These are phyloP conservation scores for Ilyonectria sp. DNA, from an alignment of 2,329 filamentous ascomycete species.

Conservation along the genomic window DNA sequence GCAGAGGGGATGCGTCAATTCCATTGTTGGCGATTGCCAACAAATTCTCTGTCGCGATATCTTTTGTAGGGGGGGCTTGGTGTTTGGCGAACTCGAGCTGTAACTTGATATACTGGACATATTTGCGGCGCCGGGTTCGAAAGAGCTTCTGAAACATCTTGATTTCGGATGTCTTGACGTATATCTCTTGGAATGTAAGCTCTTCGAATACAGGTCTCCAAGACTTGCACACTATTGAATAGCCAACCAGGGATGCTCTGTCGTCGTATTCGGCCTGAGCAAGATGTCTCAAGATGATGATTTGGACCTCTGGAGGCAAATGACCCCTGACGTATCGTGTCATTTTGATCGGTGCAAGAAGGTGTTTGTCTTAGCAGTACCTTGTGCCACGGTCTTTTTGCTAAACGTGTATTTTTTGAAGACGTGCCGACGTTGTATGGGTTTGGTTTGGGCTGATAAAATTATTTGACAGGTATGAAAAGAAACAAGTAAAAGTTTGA, in stretches of 20 bases:
- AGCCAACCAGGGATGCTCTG: not conserved
- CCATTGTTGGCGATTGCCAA: not conserved
- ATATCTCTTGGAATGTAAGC: slow-evolving; percentile 2
- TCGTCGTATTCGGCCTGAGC: not conserved
- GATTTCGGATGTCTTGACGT: slow-evolving; percentile 1
- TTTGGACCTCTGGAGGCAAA: not conserved
- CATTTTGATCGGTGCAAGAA: not conserved
- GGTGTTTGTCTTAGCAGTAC: too few species aligned
- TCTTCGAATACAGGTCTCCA: slow-evolving; percentile 22
- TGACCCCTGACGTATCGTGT: not conserved
- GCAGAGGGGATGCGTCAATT: not conserved
- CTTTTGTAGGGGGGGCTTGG: not conserved
- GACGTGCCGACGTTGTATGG: too few species aligned
- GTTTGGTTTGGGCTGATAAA: too few species aligned
- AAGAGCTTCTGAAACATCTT: slow-evolving; percentile 1
- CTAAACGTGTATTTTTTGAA: too few species aligned
- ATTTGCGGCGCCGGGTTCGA: not conserved
- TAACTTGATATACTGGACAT: slow-evolving; percentile 7
- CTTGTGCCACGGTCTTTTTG: too few species aligned
- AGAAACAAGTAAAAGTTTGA: too few species aligned
- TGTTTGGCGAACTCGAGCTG: slow-evolving; percentile 6
- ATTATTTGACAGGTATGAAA: too few species aligned
- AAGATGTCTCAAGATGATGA: slow-evolving; percentile 5
- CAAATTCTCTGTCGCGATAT: not conserved
- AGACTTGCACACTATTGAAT: not conserved